Percentiles rank a stretch among this genome's conserved stretches.
phyloP scores from a whole-genome alignment of 306 rosid genomes.

The Albizia julibrissin region DNA sequence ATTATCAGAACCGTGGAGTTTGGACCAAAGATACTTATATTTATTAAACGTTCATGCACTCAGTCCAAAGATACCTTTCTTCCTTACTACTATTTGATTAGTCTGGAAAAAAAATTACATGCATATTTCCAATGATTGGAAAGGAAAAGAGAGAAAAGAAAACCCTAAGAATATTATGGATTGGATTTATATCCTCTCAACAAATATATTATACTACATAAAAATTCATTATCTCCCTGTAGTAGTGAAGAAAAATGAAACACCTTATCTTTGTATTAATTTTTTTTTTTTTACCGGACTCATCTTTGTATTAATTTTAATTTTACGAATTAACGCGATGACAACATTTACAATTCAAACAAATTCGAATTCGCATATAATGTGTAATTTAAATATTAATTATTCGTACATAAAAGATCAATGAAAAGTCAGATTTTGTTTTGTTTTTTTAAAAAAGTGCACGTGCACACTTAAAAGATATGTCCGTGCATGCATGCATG shows the following conservation, averaged over 20 bases:
- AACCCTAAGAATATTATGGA: neutral
- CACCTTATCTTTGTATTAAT: too few relatives aligned
- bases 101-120: neutral
- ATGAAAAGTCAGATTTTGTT: neutral
- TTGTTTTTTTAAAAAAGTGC: neutral
- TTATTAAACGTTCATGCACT: constrained; percentile 1
- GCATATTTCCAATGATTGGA: neutral
- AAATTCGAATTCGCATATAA: neutral
- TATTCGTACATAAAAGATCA: neutral
- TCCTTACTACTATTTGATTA: neutral
- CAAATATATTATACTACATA: too few relatives aligned
- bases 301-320: too few relatives aligned
- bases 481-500: too few relatives aligned
- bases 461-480: neutral
- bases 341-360: neutral
- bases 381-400: neutral
- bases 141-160: neutral
- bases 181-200: neutral
- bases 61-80: neutral
- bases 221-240: too few relatives aligned
- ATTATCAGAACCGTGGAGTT: constrained; percentile 11
- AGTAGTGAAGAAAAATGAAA: too few relatives aligned
- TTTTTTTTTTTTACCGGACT: too few relatives aligned
- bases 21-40: constrained; percentile 1
- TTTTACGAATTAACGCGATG: neutral